Conservation (phyloP, 257 asterid genomes). For the Striga asiatica region DNA sequence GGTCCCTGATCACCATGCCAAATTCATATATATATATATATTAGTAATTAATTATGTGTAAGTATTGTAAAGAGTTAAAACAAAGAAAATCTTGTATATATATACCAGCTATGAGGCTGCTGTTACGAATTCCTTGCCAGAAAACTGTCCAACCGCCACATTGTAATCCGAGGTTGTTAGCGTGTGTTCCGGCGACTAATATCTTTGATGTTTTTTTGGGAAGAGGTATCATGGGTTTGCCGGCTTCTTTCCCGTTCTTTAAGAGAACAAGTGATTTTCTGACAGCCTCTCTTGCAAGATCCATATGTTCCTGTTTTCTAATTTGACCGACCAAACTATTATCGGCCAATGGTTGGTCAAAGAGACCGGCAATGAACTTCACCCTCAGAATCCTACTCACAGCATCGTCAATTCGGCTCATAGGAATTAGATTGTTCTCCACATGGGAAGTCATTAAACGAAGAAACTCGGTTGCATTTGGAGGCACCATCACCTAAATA, state of each 20-base stretch:
- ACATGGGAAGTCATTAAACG: slow-evolving; percentile 15
- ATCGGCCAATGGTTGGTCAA: slow-evolving; percentile 22
- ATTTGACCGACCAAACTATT: slow-evolving; percentile 14
- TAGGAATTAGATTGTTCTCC: slow-evolving; percentile 11
- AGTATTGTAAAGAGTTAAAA: no score
- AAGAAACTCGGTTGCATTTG: slow-evolving; percentile 17
- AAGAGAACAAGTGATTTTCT: slow-evolving; percentile 24
- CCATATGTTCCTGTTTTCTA: slow-evolving; percentile 16
- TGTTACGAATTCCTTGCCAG: slow-evolving; percentile 44
- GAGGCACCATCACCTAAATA: slow-evolving; percentile 20
- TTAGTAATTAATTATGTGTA: no score
- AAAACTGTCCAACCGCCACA: slow-evolving; percentile 29
- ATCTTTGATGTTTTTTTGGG: slow-evolving; percentile 15
- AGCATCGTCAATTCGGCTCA: slow-evolving; percentile 20
- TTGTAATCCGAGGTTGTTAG: slow-evolving; percentile 22
- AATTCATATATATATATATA: no score
- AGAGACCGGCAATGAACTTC: slow-evolving; percentile 21
- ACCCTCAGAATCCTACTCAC: slow-evolving; percentile 22
- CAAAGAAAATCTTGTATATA: background rate
- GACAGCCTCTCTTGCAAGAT: slow-evolving; percentile 24
- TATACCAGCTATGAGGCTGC: slow-evolving; percentile 15
- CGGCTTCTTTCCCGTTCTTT: slow-evolving; percentile 15
- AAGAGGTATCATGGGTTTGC: slow-evolving; percentile 16
- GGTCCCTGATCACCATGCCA: slow-evolving; percentile 26
- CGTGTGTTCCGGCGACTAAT: slow-evolving; percentile 25